phyloP scores from a whole-genome alignment of 306 rosid species.

The Trichosanthes truncata region DNA sequence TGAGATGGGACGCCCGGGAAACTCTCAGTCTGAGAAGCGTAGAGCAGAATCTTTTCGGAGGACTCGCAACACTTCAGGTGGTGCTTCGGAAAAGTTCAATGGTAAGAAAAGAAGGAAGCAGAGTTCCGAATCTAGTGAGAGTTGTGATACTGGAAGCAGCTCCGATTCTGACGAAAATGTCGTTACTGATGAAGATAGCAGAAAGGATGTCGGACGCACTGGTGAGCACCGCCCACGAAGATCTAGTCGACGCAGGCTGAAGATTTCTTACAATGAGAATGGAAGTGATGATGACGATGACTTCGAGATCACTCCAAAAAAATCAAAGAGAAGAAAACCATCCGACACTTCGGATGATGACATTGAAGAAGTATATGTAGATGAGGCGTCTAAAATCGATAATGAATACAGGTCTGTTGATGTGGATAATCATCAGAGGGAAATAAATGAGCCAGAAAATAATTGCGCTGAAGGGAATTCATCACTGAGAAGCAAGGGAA shows the following conservation, averaged over 20 bases:
- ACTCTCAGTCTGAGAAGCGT: conserved; percentile 21
- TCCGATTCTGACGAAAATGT: conserved; percentile 49
- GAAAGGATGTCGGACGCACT: conserved; percentile 15
- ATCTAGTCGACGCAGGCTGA: conserved; percentile 58
- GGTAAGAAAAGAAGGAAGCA: conserved; percentile 47
- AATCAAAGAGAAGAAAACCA: conserved; percentile 35
- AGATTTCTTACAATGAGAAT: conserved; percentile 64
- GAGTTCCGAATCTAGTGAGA: conserved; percentile 48
- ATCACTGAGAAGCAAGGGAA: conserved; percentile 19
- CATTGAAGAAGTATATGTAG: conserved; percentile 16
- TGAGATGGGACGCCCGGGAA: conserved; percentile 28
- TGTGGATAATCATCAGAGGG: conserved; percentile 22
- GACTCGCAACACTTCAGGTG: conserved; percentile 14
- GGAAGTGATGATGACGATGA: conserved; percentile 42
- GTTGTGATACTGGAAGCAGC: conserved; percentile 34
- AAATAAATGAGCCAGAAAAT: conserved; percentile 21
- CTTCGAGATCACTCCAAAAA: conserved; percentile 15
- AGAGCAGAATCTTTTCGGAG: conserved; percentile 18
- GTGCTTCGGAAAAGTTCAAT: conserved; percentile 27
- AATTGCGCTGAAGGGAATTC: conserved; percentile 19
- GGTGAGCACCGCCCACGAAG: conserved; percentile 50
- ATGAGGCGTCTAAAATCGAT: conserved; percentile 25
- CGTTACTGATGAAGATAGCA: conserved; percentile 21
- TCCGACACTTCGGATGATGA: conserved; percentile 17
- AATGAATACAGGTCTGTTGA: conserved; percentile 16